Conservation (phyloP, 2,329 filamentous ascomycete genomes). For the Phialocephala sp. region DNA sequence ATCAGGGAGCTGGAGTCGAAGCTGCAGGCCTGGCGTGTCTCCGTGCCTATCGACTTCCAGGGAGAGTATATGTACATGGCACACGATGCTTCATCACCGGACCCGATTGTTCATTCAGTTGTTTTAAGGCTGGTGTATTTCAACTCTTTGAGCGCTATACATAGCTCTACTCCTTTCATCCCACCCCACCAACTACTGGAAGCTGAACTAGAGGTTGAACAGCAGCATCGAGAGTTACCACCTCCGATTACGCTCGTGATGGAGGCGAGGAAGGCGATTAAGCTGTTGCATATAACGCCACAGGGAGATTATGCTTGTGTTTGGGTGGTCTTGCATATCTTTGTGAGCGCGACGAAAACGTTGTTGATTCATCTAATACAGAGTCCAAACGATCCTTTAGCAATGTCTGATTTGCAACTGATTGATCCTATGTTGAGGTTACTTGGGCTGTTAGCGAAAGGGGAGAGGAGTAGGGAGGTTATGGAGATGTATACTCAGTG, state of each 20-base stretch:
- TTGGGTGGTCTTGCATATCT: slow-evolving; percentile 33
- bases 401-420: slow-evolving; percentile 24
- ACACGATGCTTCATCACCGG: not conserved
- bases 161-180: slow-evolving; percentile 16
- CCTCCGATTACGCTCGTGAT: slow-evolving; percentile 18
- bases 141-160: slow-evolving; percentile 25
- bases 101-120: slow-evolving; percentile 12
- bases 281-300: slow-evolving; percentile 28
- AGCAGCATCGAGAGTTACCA: slow-evolving; percentile 10
- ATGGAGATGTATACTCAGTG: slow-evolving; percentile 24
- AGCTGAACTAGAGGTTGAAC: not conserved
- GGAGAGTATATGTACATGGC: slow-evolving; percentile 12
- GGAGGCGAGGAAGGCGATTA: slow-evolving; percentile 31
- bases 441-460: slow-evolving; percentile 21
- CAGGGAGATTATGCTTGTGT: slow-evolving; percentile 30
- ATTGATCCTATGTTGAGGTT: slow-evolving; percentile 30
- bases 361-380: slow-evolving; percentile 25
- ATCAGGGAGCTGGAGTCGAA: slow-evolving; percentile 25
- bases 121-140: slow-evolving; percentile 30
- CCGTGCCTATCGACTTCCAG: slow-evolving; percentile 24
- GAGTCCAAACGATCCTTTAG: slow-evolving; percentile 22
- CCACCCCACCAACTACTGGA: slow-evolving; percentile 10
- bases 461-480: slow-evolving; percentile 22
- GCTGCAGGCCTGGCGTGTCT: slow-evolving; percentile 28
- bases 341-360: slow-evolving; percentile 30